A percentile compares a stretch with the other conserved stretches of the same genome.
These are phyloP conservation scores for Physaria fendleri DNA, from an alignment of 345 rosid genomes.

Conservation along the genomic window DNA sequence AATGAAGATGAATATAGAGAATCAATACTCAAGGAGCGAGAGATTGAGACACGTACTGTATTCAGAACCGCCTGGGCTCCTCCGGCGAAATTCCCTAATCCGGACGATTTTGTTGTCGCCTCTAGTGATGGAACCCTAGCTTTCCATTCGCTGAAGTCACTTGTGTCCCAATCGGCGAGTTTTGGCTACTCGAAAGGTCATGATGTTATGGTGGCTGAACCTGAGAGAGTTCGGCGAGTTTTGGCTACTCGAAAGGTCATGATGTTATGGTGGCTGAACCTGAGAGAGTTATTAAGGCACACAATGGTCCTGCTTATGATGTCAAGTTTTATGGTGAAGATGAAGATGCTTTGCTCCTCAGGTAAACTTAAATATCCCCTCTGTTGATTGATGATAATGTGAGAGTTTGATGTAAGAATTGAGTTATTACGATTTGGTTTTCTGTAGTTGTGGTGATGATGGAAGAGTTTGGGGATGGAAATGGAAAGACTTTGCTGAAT, in stretches of 20 bases:
- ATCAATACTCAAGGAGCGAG: constrained; percentile 61
- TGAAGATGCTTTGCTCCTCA: constrained; percentile 64
- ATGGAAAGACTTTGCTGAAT: constrained; percentile 55
- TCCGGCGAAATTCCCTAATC: constrained; percentile 39
- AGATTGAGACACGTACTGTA: constrained; percentile 55
- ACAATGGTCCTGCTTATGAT: constrained; percentile 91
- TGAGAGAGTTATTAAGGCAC: constrained; percentile 53
- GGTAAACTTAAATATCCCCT: constrained; percentile 35
- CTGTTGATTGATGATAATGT: background rate
- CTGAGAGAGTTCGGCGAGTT: constrained; percentile 39
- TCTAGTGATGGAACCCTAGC: constrained; percentile 80
- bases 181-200: constrained; percentile 21
- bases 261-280: constrained; percentile 48
- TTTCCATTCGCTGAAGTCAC: constrained; percentile 63
- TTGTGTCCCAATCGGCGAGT: constrained; percentile 46
- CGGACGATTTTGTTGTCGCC: constrained; percentile 57
- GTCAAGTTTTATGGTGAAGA: constrained; percentile 71
- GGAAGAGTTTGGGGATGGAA: constrained; percentile 88
- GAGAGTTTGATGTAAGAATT: too few species aligned
- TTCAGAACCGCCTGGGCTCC: constrained; percentile 84
- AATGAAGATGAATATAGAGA: constrained; percentile 68
- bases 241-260: constrained; percentile 20
- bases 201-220: constrained; percentile 41
- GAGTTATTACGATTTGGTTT: background rate
- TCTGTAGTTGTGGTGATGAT: constrained; percentile 90